phyloP scores from a whole-genome alignment of 2,329 filamentous ascomycete species.

The Penicillium occitanis region DNA sequence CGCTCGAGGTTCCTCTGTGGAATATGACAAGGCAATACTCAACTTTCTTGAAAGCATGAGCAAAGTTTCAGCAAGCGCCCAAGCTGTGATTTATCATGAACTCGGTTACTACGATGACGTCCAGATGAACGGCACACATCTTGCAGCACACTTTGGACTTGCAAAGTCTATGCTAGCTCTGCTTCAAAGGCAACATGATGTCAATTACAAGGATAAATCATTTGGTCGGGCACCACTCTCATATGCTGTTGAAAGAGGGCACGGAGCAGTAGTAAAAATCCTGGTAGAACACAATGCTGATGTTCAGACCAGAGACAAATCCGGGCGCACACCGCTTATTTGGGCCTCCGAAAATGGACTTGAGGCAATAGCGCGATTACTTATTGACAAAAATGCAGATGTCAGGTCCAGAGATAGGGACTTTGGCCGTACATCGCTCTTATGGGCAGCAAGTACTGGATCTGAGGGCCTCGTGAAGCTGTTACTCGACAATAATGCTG shows the following conservation, averaged over 20 bases:
- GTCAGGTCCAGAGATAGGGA: neutral
- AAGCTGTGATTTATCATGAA: slow-evolving; percentile 12
- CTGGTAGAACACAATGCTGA: slow-evolving; percentile 9
- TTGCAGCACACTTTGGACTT: slow-evolving; percentile 20
- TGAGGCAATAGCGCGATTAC: neutral
- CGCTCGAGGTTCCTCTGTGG: slow-evolving; percentile 1
- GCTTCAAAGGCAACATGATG: neutral
- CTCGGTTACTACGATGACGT: slow-evolving; percentile 17
- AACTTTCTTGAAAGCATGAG: neutral
- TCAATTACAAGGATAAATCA: slow-evolving; percentile 2
- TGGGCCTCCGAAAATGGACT: slow-evolving; percentile 8
- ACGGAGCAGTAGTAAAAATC: slow-evolving; percentile 6
- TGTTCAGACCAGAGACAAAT: slow-evolving; percentile 1
- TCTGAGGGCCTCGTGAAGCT: neutral
- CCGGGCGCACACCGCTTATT: slow-evolving; percentile 3
- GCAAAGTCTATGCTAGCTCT: slow-evolving; percentile 2
- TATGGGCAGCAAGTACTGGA: neutral
- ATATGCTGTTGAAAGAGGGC: slow-evolving; percentile 6
- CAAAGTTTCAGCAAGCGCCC: slow-evolving; percentile 8
- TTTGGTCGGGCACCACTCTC: slow-evolving; percentile 16
- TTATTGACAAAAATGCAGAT: slow-evolving; percentile 7
- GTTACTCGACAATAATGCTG: neutral
- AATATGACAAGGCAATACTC: neutral
- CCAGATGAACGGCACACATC: slow-evolving; percentile 7
- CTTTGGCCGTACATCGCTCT: slow-evolving; percentile 16